A percentile compares a stretch with the other conserved stretches of the same genome.
These are phyloP conservation scores for Vigna hirtella DNA, from an alignment of 306 rosid species.

Conservation along the genomic window DNA sequence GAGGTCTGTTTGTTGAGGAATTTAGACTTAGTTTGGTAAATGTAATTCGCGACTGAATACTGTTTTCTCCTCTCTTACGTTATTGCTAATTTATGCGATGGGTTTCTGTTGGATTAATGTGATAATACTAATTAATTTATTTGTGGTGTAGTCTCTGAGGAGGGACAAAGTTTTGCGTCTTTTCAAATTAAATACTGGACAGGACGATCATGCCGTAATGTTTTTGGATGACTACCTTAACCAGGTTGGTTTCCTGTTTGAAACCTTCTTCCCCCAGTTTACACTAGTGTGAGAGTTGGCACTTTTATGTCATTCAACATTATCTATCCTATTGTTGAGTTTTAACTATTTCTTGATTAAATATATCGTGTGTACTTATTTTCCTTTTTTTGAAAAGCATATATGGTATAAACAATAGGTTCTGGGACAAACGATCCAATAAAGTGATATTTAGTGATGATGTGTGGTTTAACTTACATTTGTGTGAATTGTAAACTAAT, in stretches of 20 bases:
- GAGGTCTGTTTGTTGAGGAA: conserved; percentile 62
- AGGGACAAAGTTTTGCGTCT: conserved; percentile 82
- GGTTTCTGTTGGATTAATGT: conserved; percentile 23
- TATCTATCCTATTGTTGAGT: neutral
- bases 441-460: neutral
- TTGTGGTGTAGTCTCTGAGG: conserved; percentile 66
- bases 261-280: neutral
- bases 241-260: conserved; percentile 61
- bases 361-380: neutral
- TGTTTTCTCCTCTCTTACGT: neutral
- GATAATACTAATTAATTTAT: conserved; percentile 21
- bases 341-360: neutral
- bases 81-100: neutral
- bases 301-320: neutral
- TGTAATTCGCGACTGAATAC: neutral
- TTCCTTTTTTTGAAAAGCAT: neutral
- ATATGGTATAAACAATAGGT: neutral
- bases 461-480: neutral
- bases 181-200: conserved; percentile 91
- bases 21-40: neutral
- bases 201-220: conserved; percentile 90
- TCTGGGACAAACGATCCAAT: neutral
- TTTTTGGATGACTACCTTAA: conserved; percentile 81
- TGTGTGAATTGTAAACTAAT: neutral
- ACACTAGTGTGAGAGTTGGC: neutral